Evolutionary conservation across 2,329 filamentous ascomycete genomes (phyloP).

Genomic region (Diplodia seriata): DNA sequence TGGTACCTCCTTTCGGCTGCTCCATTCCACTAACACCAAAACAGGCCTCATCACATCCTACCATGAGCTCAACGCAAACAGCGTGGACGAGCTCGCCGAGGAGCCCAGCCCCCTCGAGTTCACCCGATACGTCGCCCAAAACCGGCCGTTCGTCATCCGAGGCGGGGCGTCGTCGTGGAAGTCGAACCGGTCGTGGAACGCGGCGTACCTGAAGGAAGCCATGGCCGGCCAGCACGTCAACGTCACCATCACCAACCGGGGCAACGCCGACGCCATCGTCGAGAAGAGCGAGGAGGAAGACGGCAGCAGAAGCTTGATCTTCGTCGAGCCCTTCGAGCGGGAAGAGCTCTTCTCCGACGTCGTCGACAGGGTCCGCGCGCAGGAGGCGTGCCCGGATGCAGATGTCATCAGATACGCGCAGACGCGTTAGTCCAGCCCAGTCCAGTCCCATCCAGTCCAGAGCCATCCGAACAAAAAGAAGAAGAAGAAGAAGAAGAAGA

Average conservation of each 20-base stretch:
- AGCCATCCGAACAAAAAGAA: too few species aligned
- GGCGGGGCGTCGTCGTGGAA: slow-evolving; percentile 68
- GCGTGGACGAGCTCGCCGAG: slow-evolving; percentile 66
- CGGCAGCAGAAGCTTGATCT: slow-evolving; percentile 44
- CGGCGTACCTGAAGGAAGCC: slow-evolving; percentile 62
- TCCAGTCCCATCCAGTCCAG: too few species aligned
- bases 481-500: too few species aligned
- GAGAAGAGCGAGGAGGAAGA: slow-evolving; percentile 65
- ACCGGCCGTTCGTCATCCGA: slow-evolving; percentile 76
- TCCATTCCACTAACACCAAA: neutral
- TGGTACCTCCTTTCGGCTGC: neutral
- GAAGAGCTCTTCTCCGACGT: slow-evolving; percentile 68
- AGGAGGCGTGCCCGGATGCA: slow-evolving; percentile 52
- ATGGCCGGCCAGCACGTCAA: slow-evolving; percentile 69
- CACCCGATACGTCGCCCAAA: slow-evolving; percentile 76
- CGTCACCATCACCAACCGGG: slow-evolving; percentile 77
- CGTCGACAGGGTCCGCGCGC: slow-evolving; percentile 65
- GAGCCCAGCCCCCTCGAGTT: slow-evolving; percentile 80
- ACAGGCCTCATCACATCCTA: slow-evolving; percentile 70
- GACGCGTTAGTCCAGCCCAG: slow-evolving; percentile 62
- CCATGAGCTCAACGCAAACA: slow-evolving; percentile 71
- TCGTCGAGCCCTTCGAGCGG: slow-evolving; percentile 76
- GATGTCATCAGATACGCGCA: slow-evolving; percentile 66
- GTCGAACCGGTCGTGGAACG: slow-evolving; percentile 69
- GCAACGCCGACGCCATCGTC: slow-evolving; percentile 67